Percentiles rank a stretch among this genome's conserved stretches.
Evolutionary conservation across 495 filamentous ascomycete genomes (phyloP).

Genomic region (Tricharina praecox): DNA sequence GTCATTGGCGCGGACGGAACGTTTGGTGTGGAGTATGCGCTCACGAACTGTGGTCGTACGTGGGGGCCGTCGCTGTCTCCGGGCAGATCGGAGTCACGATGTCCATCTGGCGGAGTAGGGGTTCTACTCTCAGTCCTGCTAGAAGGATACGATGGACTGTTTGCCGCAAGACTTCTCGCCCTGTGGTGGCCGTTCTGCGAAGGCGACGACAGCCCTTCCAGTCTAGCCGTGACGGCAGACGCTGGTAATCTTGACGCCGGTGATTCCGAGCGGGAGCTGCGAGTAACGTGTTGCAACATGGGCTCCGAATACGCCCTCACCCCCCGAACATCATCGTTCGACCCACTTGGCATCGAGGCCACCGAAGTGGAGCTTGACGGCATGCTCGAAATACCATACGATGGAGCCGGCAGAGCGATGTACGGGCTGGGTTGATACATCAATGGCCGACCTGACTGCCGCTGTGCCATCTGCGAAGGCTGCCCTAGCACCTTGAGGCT

Average conservation of each 20-base stretch:
- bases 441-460: constrained; percentile 14
- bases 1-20: constrained; percentile 5
- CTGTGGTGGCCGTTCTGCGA: constrained; percentile 9
- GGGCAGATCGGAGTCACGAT: constrained; percentile 12
- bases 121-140: constrained; percentile 13
- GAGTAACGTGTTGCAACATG: not conserved
- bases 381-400: constrained; percentile 9
- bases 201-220: constrained; percentile 15
- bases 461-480: constrained; percentile 11
- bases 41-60: constrained; percentile 11
- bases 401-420: constrained; percentile 13
- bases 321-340: not conserved
- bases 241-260: not conserved
- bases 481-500: constrained; percentile 14
- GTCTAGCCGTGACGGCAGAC: constrained; percentile 5
- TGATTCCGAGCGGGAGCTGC: not conserved
- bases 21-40: constrained; percentile 18
- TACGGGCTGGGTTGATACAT: constrained; percentile 26
- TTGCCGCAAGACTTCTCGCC: not conserved
- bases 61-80: constrained; percentile 8
- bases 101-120: constrained; percentile 22
- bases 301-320: constrained; percentile 1
- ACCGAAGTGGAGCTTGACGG: constrained; percentile 19
- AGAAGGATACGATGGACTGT: not conserved
- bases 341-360: constrained; percentile 14